phyloP scores from a whole-genome alignment of 495 filamentous ascomycete genomes.

The Xylaria sp. region DNA sequence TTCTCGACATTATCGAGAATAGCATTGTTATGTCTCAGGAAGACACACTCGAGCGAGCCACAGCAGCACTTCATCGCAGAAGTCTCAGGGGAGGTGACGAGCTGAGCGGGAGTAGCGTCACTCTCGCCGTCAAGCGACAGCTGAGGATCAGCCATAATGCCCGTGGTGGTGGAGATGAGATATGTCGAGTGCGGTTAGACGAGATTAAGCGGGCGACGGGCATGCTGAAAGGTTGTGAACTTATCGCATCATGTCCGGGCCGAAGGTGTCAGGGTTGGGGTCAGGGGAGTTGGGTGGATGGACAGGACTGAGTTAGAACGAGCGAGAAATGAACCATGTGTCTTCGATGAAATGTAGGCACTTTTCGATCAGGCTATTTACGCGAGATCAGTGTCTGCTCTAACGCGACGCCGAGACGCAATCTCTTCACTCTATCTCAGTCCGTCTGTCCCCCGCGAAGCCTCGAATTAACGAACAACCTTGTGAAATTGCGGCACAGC shows the following conservation, averaged over 20 bases:
- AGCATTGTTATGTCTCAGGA: slow-evolving; percentile 77
- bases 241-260: slow-evolving; percentile 13
- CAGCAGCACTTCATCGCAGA: slow-evolving; percentile 73
- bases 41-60: slow-evolving; percentile 78
- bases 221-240: slow-evolving; percentile 32
- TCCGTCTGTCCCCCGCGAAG: slow-evolving; percentile 7
- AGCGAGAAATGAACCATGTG: slow-evolving; percentile 1
- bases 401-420: neutral
- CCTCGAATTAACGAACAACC: neutral
- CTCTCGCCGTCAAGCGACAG: slow-evolving; percentile 30
- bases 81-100: slow-evolving; percentile 30
- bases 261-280: neutral
- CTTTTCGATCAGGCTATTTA: neutral
- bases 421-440: neutral
- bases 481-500: slow-evolving; percentile 22
- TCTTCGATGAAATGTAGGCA: neutral
- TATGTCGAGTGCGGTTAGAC: slow-evolving; percentile 30
- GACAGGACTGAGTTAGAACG: neutral
- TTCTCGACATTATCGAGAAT: slow-evolving; percentile 82
- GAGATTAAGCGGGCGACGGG: slow-evolving; percentile 32
- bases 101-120: slow-evolving; percentile 25
- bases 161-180: slow-evolving; percentile 28
- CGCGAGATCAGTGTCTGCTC: neutral
- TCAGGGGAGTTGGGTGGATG: neutral
- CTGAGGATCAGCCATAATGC: slow-evolving; percentile 38